Percentiles rank a stretch among this genome's conserved stretches.
These are phyloP conservation scores for Perkinsus olseni DNA, from an alignment of 169 alveolate genomes.

Conservation along the genomic window DNA sequence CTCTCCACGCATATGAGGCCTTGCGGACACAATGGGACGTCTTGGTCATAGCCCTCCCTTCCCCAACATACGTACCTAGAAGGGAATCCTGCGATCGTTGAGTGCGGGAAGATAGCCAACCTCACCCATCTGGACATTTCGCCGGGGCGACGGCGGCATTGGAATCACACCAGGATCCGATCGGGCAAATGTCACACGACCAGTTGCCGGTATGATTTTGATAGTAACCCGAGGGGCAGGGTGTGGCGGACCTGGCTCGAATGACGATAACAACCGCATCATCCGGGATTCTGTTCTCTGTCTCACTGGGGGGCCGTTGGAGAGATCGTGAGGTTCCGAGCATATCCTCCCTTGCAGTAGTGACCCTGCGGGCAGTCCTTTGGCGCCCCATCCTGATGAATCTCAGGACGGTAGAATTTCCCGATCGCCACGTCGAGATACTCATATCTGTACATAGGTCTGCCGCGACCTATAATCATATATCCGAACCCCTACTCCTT, in stretches of 20 bases:
- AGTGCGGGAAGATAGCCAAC: not conserved
- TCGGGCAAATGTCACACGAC: constrained; percentile 1
- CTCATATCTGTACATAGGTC: not conserved
- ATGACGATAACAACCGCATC: too few relatives aligned
- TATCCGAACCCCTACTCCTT: not conserved
- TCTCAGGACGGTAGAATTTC: constrained; percentile 10
- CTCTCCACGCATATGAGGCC: not conserved
- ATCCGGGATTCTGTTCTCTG: too few relatives aligned
- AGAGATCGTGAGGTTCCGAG: not conserved
- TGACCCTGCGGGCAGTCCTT: constrained; percentile 6
- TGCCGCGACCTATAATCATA: too few relatives aligned
- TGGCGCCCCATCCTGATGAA: not conserved
- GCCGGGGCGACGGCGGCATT: not conserved
- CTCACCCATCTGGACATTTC: not conserved
- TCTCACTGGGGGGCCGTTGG: not conserved
- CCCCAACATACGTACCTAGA: constrained; percentile 9
- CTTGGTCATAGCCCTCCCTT: not conserved
- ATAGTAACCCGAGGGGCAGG: not conserved
- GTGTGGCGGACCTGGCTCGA: not conserved
- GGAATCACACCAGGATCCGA: not conserved
- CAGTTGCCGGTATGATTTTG: constrained; percentile 9
- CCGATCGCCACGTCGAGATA: constrained; percentile 2
- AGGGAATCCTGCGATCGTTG: not conserved
- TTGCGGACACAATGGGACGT: not conserved
- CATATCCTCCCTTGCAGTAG: constrained; percentile 12